Conservation (phyloP, 2,329 filamentous ascomycete genomes). For the Westerdykella ornata region DNA sequence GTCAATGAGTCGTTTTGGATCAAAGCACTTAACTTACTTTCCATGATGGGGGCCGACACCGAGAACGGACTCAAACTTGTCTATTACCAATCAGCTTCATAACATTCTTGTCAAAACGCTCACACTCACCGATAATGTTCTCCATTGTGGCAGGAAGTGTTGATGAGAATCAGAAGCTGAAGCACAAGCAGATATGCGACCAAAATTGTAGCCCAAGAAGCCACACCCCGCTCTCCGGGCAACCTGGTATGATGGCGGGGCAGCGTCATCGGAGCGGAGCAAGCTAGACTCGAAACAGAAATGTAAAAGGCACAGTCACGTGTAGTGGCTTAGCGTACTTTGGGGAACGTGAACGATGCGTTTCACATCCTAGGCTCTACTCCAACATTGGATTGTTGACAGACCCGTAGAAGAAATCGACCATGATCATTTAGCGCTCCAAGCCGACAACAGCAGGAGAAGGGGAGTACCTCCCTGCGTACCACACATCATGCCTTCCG, state of each 20-base stretch:
- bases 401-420: too few relatives aligned
- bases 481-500: constrained; percentile 26
- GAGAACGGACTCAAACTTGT: constrained; percentile 30
- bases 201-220: not conserved
- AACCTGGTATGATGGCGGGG: constrained; percentile 1
- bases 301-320: constrained; percentile 5
- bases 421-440: not conserved
- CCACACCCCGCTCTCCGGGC: not conserved
- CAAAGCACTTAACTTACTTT: constrained; percentile 26
- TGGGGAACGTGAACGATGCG: constrained; percentile 1
- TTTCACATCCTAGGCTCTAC: too few relatives aligned
- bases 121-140: constrained; percentile 27
- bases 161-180: constrained; percentile 6
- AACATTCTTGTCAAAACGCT: constrained; percentile 3
- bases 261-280: constrained; percentile 16
- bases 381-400: too few relatives aligned
- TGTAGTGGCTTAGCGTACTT: not conserved
- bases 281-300: not conserved
- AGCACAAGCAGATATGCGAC: not conserved
- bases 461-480: not conserved
- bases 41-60: constrained; percentile 17
- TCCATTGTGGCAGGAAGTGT: constrained; percentile 31
- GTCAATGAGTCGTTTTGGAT: too few relatives aligned
- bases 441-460: not conserved
- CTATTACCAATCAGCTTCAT: constrained; percentile 15